A percentile compares a stretch with the other conserved stretches of the same genome.
Evolutionary conservation across 306 rosid genomes (phyloP).

Genomic region (Purshia tridentata): DNA sequence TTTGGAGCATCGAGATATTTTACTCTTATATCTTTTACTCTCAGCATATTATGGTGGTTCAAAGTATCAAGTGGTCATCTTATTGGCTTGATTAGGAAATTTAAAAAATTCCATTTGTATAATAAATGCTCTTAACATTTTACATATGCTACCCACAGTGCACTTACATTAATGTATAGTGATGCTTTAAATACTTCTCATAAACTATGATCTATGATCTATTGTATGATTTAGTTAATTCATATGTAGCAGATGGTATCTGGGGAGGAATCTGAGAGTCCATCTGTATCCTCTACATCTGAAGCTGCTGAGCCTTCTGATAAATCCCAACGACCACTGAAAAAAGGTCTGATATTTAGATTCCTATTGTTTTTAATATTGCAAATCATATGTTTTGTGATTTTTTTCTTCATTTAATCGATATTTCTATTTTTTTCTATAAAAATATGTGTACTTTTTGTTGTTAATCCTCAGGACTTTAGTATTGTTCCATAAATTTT

Average conservation of each 20-base stretch:
- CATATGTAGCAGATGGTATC: slow-evolving; percentile 47
- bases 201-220: slow-evolving; percentile 21
- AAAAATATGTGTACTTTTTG: too few species aligned
- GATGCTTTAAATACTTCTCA: background rate
- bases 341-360: slow-evolving; percentile 58
- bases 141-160: background rate
- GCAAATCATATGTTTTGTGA: background rate
- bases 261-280: slow-evolving; percentile 55
- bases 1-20: background rate
- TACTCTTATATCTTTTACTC: background rate
- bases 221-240: background rate
- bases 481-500: too few species aligned
- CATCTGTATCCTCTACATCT: slow-evolving; percentile 50
- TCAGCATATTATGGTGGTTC: background rate
- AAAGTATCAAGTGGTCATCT: background rate
- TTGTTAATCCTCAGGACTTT: too few species aligned
- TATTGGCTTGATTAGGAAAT: background rate
- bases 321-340: slow-evolving; percentile 52
- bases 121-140: background rate
- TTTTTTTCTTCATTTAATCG: background rate
- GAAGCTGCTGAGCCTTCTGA: slow-evolving; percentile 52
- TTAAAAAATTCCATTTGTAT: background rate
- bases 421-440: too few species aligned
- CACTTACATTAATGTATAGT: background rate
- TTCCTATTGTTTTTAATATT: background rate